These are phyloP conservation scores for Malassezia caprae DNA, from an alignment of 1,284 basidiomycete genomes.

Conservation along the genomic window DNA sequence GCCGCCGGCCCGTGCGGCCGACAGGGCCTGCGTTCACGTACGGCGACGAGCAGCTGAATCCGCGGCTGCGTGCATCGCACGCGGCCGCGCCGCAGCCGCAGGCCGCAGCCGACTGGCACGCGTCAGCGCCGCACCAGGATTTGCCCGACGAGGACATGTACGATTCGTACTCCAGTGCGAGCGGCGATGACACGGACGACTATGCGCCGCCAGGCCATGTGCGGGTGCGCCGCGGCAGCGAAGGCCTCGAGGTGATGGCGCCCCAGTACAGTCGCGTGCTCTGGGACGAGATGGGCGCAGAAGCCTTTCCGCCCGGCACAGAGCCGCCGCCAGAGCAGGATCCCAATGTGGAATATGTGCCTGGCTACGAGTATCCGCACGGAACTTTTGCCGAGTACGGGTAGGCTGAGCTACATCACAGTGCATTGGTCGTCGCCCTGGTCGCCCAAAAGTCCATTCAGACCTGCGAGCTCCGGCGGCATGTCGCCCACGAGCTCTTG, in stretches of 20 bases:
- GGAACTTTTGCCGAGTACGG: constrained; percentile 6
- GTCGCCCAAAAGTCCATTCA: constrained; percentile 28
- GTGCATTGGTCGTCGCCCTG: constrained; percentile 29
- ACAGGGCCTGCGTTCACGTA: background rate
- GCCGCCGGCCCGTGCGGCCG: background rate
- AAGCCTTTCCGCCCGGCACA: constrained; percentile 1
- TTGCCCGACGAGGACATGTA: background rate
- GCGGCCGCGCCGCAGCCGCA: background rate
- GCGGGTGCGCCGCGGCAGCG: constrained; percentile 22
- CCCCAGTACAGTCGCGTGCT: constrained; percentile 16
- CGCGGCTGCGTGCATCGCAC: background rate
- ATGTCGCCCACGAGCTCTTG: constrained; percentile 81
- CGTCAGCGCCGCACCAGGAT: background rate
- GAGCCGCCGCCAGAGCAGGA: background rate
- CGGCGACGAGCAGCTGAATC: constrained; percentile 14
- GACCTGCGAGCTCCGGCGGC: constrained; percentile 56
- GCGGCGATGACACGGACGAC: constrained; percentile 1
- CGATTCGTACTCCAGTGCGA: constrained; percentile 12
- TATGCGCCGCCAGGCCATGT: background rate
- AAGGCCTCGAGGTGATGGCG: constrained; percentile 22
- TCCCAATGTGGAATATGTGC: background rate
- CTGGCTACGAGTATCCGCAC: constrained; percentile 1
- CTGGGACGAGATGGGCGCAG: background rate
- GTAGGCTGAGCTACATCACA: constrained; percentile 27
- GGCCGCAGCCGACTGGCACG: background rate